A percentile compares a stretch with the other conserved stretches of the same genome.
Conservation (phyloP, 208 protist genomes). For the Leptomonas pyrrhocoris region DNA sequence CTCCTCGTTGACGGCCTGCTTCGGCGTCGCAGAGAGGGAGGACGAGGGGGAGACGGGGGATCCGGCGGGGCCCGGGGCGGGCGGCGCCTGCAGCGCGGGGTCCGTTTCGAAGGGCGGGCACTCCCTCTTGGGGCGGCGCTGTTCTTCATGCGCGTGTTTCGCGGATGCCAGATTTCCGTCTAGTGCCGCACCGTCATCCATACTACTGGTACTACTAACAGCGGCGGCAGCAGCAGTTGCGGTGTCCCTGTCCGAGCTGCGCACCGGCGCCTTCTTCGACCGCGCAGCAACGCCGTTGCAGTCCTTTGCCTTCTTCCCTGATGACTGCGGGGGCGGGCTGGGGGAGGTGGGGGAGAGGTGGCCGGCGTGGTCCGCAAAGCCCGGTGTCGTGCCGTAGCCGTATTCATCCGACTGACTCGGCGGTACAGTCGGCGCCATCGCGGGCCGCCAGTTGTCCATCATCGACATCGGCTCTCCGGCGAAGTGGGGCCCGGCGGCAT, state of each 20-base stretch:
- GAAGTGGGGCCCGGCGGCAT: not conserved
- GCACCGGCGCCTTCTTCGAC: not conserved
- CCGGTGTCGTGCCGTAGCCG: not conserved
- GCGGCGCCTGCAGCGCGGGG: not conserved
- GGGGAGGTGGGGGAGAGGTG: not conserved
- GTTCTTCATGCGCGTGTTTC: not conserved
- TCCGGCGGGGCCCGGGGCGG: not conserved
- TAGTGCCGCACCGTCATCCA: not conserved
- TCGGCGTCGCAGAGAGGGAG: not conserved
- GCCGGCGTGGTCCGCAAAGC: slow-evolving; percentile 10
- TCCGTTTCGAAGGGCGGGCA: not conserved
- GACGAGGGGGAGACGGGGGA: not conserved
- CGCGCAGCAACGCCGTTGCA: not conserved
- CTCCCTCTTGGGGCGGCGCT: not conserved
- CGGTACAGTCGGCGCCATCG: slow-evolving; percentile 32
- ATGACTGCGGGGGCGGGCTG: not conserved
- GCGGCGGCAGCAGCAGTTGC: not conserved
- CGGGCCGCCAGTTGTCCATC: slow-evolving; percentile 27
- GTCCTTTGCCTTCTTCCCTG: not conserved
- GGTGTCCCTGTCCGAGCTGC: not conserved
- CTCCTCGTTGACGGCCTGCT: not conserved
- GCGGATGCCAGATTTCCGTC: not conserved
- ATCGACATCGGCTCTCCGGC: slow-evolving; percentile 23
- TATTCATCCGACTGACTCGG: slow-evolving; percentile 29
- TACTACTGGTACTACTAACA: no score